Evolutionary conservation across 164 flowering plant species (phyloP), one percentile per base, ranked within the genome.

Genomic region (Sedum album): DNA sequence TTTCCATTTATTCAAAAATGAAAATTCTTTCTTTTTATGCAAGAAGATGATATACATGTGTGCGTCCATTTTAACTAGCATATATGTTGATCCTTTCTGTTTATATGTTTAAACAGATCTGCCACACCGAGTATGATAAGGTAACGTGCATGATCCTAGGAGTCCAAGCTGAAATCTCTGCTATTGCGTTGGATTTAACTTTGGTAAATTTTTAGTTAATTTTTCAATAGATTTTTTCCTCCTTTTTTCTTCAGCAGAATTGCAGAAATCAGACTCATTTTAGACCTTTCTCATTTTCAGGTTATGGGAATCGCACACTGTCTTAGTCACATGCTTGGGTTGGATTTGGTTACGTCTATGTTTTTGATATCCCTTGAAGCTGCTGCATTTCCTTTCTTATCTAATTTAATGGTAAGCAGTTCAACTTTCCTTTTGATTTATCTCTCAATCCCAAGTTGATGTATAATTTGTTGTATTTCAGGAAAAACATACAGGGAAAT

Each of bases 291-390:
- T 21, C 39, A 5, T 66, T 79, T 61, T 61, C 74, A 94, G 99
- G 77, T 90, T 74, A 69, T 90, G 68, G 99, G 99, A 55, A 81
- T 87, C 66, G 93, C 97, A 28, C 88, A 85, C 80, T 89, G 85
- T 31, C n/a, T n/a, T n/a, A n/a, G n/a, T n/a, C n/a, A n/a, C n/a
- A n/a, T n/a, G n/a, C n/a, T n/a, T n/a, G n/a, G n/a, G n/a, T n/a
- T n/a, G n/a, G n/a, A n/a, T n/a, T n/a, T n/a, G n/a, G n/a, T n/a
- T n/a, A n/a, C n/a, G n/a, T n/a, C n/a, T n/a, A n/a, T n/a, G n/a
- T n/a, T n/a, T n/a, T n/a, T n/a, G n/a, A n/a, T n/a, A n/a, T 86
- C 84, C 66, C 51, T 74, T 55, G 84, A 82, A 79, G 91, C 80
- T 66, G 68, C 84, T 74, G 72, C 90, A n/a, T 84, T 78, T 74